Evolutionary conservation across 139 green algal species (phyloP).

Genomic region (Micractinium conductrix): DNA sequence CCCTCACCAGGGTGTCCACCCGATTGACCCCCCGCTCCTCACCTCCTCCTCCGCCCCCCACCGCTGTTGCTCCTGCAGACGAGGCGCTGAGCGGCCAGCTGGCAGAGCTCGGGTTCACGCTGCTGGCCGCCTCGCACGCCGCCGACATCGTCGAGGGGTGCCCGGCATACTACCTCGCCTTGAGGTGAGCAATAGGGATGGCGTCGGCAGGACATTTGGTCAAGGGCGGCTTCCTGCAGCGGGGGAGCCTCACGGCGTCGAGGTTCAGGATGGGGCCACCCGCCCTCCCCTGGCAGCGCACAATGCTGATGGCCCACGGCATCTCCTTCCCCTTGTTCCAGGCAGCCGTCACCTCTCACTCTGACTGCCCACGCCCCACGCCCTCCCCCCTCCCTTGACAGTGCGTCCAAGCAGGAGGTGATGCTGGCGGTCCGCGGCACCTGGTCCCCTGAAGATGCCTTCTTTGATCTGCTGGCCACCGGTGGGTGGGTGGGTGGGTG

Average conservation of each 20-base stretch:
- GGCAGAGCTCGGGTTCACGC: neutral
- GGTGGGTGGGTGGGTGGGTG: neutral
- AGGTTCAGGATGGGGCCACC: no score
- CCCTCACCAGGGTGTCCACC: no score
- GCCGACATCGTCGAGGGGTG: constrained; percentile 32
- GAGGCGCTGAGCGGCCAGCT: constrained; percentile 8
- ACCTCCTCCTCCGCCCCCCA: neutral
- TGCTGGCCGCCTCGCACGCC: constrained; percentile 17
- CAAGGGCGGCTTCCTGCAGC: no score
- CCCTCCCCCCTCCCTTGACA: neutral
- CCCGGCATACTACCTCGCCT: constrained; percentile 39
- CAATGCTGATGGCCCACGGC: no score
- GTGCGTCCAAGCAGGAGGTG: constrained; percentile 27
- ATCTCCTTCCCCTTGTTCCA: no score
- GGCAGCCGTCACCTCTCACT: no score
- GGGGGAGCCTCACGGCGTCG: no score
- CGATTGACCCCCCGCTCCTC: no score
- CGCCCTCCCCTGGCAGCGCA: no score
- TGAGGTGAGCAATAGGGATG: constrained; percentile 6
- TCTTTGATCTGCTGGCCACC: constrained; percentile 42
- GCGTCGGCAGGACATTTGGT: no score
- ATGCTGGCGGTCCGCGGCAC: constrained; percentile 37
- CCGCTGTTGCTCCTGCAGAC: neutral
- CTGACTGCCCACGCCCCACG: no score
- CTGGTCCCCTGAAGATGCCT: constrained; percentile 43